Conservation (phyloP, 2,329 filamentous ascomycete genomes). For the Polytolypa hystricis region DNA sequence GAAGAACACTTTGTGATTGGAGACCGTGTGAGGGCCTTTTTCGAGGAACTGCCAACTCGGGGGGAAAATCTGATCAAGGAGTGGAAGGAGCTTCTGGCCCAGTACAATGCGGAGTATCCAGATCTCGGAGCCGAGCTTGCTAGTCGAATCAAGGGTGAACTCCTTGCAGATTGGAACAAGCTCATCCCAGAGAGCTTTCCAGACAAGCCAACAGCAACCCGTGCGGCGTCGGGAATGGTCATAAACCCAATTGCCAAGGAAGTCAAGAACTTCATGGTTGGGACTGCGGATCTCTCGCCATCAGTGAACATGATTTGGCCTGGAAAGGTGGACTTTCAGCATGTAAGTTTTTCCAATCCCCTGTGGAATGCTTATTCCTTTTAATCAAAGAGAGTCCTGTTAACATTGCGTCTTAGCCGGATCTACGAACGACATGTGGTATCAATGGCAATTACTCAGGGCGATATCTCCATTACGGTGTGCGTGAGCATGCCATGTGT, state of each 20-base stretch:
- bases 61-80: not conserved
- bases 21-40: not conserved
- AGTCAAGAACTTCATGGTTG: constrained; percentile 41
- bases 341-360: constrained; percentile 23
- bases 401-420: too few species aligned
- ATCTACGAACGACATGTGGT: constrained; percentile 25
- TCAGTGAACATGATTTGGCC: constrained; percentile 47
- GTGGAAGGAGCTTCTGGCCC: not conserved
- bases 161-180: constrained; percentile 40
- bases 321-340: constrained; percentile 41
- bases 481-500: constrained; percentile 51
- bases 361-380: not conserved
- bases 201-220: constrained; percentile 39
- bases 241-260: constrained; percentile 43
- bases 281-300: constrained; percentile 43
- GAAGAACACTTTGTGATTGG: not conserved
- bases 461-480: constrained; percentile 46
- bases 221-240: constrained; percentile 38
- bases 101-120: not conserved
- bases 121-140: not conserved
- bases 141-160: constrained; percentile 1
- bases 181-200: constrained; percentile 41
- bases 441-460: constrained; percentile 44
- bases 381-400: too few species aligned
- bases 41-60: not conserved